Base-by-base conservation (phyloP, 768 basidiomycete species). In the Gyrodon lividus region DNA sequence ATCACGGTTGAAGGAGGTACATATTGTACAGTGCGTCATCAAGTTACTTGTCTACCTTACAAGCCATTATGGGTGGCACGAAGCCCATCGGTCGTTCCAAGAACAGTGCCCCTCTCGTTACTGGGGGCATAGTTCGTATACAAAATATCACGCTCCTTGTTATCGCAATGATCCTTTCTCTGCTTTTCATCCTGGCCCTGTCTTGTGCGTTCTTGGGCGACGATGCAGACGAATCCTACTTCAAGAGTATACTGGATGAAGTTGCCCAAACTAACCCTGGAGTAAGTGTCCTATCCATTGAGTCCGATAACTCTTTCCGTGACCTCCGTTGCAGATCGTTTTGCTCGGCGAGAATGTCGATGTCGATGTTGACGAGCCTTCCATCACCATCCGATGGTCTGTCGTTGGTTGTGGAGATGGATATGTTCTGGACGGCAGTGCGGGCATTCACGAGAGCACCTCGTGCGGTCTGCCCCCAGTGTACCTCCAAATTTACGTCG, bases 311-410 rank as follows among this genome's bases (percentile, higher is more conserved):
- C 5, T 31, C 33, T 46, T 16, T 23, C 33, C 20, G 19, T 37
- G 20, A 43, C 35, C 17, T 22, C 13, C 10, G 13, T 2, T n/a
- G 30, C 51, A 83, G 82, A 67, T 83, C 41, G 75, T 82, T 2
- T 69, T 83, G 34, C 59, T 82, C 3, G 82, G 81, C 6, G 80
- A 82, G 55, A 77, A 74, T 46, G 77, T 82, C 5, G 81, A 82
- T 54, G 73, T 82, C 10, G 82, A 83, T 56, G 65, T 82, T 9
- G 81, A 82, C 51, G 81, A 83, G 56, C 81, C 81, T 2, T 73
- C 80, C 0, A 58, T 83, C 24, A 77, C 76, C 8, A 72, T 83
- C 37, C 77, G 79, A 6, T 83, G 81, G 81, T 77, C 78, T 28
- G 72, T 83, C 30, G 55, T 78, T 17, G 79, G 74, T 2, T 83